Conservation (phyloP, 1,284 basidiomycete genomes). For the Apiotrichum mycotoxinovorans region DNA sequence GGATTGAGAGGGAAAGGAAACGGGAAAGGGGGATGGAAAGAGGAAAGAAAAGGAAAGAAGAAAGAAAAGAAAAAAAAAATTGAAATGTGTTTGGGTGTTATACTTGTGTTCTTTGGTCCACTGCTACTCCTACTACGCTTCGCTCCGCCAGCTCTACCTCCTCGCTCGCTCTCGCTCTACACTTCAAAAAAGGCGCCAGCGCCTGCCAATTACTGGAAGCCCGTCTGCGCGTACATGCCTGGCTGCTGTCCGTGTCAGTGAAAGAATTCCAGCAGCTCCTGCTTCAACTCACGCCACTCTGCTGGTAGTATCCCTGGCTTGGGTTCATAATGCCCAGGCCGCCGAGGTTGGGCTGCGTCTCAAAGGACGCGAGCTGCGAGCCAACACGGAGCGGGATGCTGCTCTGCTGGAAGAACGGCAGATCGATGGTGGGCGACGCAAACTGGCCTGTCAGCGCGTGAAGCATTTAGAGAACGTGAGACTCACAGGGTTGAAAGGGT, state of each 20-base stretch:
- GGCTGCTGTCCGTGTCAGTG: slow-evolving; percentile 6
- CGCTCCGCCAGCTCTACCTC: neutral
- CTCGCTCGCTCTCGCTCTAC: neutral
- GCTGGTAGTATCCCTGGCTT: slow-evolving; percentile 17
- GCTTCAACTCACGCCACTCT: slow-evolving; percentile 6
- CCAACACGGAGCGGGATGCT: slow-evolving; percentile 26
- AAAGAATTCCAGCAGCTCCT: neutral
- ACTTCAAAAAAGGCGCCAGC: slow-evolving; percentile 1
- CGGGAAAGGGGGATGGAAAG: no score
- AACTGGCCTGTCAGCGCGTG: slow-evolving; percentile 15
- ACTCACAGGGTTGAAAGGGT: slow-evolving; percentile 47
- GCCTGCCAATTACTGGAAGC: slow-evolving; percentile 13
- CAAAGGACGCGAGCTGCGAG: slow-evolving; percentile 31
- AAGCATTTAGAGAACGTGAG: no score
- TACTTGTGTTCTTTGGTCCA: neutral
- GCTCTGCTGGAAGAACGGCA: slow-evolving; percentile 32
- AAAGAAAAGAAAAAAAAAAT: neutral
- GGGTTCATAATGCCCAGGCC: slow-evolving; percentile 43
- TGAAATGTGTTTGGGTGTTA: neutral
- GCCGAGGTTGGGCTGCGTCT: slow-evolving; percentile 43
- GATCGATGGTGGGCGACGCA: slow-evolving; percentile 42
- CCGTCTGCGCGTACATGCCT: slow-evolving; percentile 21
- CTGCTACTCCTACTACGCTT: neutral
- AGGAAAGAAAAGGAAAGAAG: neutral
- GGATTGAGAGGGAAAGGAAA: neutral